Base-by-base conservation (phyloP, 2,329 filamentous ascomycete genomes). In the Zelopaecilomyces penicillatus region DNA sequence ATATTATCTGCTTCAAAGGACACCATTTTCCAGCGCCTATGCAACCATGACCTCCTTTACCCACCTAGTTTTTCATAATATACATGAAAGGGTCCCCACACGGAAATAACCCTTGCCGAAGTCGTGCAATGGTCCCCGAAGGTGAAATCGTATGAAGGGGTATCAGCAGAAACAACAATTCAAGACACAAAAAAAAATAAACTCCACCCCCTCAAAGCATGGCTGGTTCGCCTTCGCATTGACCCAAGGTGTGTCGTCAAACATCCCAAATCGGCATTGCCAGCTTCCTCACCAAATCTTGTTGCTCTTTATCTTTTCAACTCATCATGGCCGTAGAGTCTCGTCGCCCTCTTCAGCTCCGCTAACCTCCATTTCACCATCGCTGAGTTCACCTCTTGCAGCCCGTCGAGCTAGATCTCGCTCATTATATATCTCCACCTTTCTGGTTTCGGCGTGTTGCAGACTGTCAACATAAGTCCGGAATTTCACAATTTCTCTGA, bases 401-500 rank as follows among this genome's bases (percentile, higher is more conserved):
- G 71, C 73, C n/a, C 70, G 66, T 38, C 68, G 63, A 19, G 71
- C 75, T 37, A 68, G 60, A 35, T 74, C 75, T 43, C 80, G 65
- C 61, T 83, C 80, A 4, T 63, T 61, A 53, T 88, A 85, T 36
- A 96, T 82, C 59, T 82, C 83, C 38, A 78, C 74, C 60, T 85
- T 89, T 44, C 80, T 74, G 30, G 62, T 67, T 54, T 85, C 79
- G 0, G 90, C 90, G 33, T 79, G 77, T 46, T 81, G 74, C 41
- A 98, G 69, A 31, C 81, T 83, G 62, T 97, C 93, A 54, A 96
- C 90, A 59, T 97, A 98, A 0, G 90, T 97, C 48, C 85, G 76
- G 68, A 95, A 97, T 65, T 97, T 97, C 64, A 97, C 89, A 62
- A 94, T 96, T 68, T 98, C 93, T 32, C 87, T 76, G 9, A 97